Evolutionary conservation across 2,329 filamentous ascomycete species (phyloP), one percentile per base, ranked within the genome.

Genomic region (Sporothrix curviconia): DNA sequence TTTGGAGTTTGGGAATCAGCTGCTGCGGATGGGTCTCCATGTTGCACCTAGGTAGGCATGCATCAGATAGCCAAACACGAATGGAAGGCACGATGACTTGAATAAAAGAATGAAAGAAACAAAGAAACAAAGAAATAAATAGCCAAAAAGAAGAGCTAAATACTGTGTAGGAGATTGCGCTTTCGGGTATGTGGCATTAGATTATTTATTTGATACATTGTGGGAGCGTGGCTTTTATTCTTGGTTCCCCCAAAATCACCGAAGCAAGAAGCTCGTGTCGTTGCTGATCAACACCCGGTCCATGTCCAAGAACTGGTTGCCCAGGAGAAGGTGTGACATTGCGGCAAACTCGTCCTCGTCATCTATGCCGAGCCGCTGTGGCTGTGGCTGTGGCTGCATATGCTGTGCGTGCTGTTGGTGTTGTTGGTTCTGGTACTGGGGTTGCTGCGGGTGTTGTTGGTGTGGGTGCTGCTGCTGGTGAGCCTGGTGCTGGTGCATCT

Each of bases 1-100:
- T 25, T 55, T 77, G 7, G 72, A 76, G 58, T 73, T 75, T 64
- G 74, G 74, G 7, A 77, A 76, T 56, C 71, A 72, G 55, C 61
- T 77, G n/a, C 59, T 77, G 56, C 59, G 64, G 24, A 66, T 71
- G 67, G 67, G 66, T 0, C 55, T 68, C 8, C 47, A 51, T 12
- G 32, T 51, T 17, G 47, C 47, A 14, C 47, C 47, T 22, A 51
- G 47, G 5, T 36, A 51, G 32, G 3, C 22, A n/a, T n/a, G n/a
- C n/a, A n/a, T n/a, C n/a, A n/a, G n/a, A n/a, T n/a, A n/a, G n/a
- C n/a, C n/a, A n/a, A n/a, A n/a, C n/a, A n/a, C n/a, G n/a, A n/a
- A n/a, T n/a, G n/a, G n/a, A n/a, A n/a, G n/a, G n/a, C n/a, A n/a
- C n/a, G n/a, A n/a, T n/a, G n/a, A n/a, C n/a, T n/a, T n/a, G n/a